Conservation (phyloP, 345 rosid genomes). For the Erysimum cheiranthoides region DNA sequence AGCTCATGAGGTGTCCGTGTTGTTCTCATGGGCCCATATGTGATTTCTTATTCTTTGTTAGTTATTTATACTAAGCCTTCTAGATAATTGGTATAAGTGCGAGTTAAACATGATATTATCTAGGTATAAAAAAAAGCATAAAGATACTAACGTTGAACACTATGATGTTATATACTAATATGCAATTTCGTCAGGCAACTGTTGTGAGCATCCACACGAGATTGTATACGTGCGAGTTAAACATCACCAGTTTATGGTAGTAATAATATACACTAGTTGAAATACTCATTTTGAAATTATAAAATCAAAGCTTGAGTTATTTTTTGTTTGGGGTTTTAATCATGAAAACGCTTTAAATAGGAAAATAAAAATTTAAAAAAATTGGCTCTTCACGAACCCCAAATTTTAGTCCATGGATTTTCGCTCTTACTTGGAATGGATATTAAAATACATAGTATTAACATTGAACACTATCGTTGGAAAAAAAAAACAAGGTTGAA, state of each 20-base stretch:
- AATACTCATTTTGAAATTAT: neutral
- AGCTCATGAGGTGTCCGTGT: neutral
- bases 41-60: neutral
- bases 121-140: neutral
- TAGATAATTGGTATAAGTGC: neutral
- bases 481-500: too few species aligned
- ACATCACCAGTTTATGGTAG: neutral
- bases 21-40: neutral
- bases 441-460: neutral
- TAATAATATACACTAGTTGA: too few species aligned
- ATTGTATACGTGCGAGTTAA: neutral
- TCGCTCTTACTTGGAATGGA: neutral
- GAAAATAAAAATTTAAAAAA: neutral
- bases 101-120: neutral
- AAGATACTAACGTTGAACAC: neutral
- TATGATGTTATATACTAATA: neutral
- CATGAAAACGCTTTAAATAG: neutral
- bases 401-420: neutral
- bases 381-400: neutral
- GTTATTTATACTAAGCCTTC: neutral
- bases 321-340: neutral
- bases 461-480: neutral
- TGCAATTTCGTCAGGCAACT: neutral
- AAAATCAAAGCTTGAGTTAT: neutral
- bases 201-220: neutral